A percentile compares a stretch with the other conserved stretches of the same genome.
Conservation (phyloP, 176 grass and related monocot genomes). For the Ampelocalamus luodianensis region DNA sequence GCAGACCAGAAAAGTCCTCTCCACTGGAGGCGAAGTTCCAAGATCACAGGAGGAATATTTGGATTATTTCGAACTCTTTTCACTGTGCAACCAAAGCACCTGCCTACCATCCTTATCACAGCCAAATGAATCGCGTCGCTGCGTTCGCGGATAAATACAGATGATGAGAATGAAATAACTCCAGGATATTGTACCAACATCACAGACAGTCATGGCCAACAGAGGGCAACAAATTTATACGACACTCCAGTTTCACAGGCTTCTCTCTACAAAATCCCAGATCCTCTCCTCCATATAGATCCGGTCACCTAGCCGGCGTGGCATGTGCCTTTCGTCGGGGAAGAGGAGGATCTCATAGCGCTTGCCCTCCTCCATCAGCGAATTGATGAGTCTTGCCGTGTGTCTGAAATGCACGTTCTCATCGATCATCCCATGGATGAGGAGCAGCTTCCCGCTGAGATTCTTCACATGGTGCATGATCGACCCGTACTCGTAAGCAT, state of each 20-base stretch:
- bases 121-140: too few species aligned
- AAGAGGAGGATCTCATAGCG: slow-evolving; percentile 91
- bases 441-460: slow-evolving; percentile 76
- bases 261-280: slow-evolving; percentile 90
- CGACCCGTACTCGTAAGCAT: slow-evolving; percentile 78
- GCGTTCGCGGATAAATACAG: slow-evolving; percentile 38
- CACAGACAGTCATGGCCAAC: slow-evolving; percentile 11
- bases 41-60: too few species aligned
- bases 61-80: too few species aligned
- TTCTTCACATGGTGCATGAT: slow-evolving; percentile 92
- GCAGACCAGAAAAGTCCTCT: too few species aligned
- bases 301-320: slow-evolving; percentile 72
- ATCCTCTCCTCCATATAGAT: slow-evolving; percentile 99
- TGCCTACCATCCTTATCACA: too few species aligned
- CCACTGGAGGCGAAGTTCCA: too few species aligned
- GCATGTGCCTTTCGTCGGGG: slow-evolving; percentile 92
- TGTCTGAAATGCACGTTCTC: slow-evolving; percentile 99
- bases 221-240: slow-evolving; percentile 34
- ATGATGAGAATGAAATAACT: slow-evolving; percentile 29
- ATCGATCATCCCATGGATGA: slow-evolving; percentile 98
- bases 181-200: slow-evolving; percentile 15
- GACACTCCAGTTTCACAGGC: slow-evolving; percentile 52
- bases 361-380: slow-evolving; percentile 76
- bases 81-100: too few species aligned
- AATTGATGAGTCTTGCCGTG: slow-evolving; percentile 86